These are phyloP conservation scores for Rosellinia necatrix DNA, from an alignment of 2,329 filamentous ascomycete species.

Conservation along the genomic window DNA sequence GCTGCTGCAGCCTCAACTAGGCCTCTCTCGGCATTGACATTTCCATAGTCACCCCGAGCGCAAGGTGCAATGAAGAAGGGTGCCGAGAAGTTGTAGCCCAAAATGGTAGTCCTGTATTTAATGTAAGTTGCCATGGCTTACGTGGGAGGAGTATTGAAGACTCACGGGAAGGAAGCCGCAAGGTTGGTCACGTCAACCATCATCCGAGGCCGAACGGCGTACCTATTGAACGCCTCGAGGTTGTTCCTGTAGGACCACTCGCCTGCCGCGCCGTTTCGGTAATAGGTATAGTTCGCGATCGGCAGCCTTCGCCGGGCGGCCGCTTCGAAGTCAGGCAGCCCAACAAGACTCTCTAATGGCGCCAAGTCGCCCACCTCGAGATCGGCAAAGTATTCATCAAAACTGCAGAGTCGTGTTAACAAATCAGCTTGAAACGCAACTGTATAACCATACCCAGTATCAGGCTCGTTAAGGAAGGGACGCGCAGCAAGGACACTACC, in stretches of 20 bases:
- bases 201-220: slow-evolving; percentile 52
- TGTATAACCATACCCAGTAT: slow-evolving; percentile 42
- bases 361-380: slow-evolving; percentile 45
- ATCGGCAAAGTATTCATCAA: slow-evolving; percentile 45
- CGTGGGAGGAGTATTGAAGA: background rate
- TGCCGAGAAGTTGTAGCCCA: slow-evolving; percentile 49
- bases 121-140: slow-evolving; percentile 23
- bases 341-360: slow-evolving; percentile 49
- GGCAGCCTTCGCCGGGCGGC: slow-evolving; percentile 55
- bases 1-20: slow-evolving; percentile 47
- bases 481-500: slow-evolving; percentile 48
- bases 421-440: background rate
- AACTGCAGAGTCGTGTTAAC: slow-evolving; percentile 33
- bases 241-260: slow-evolving; percentile 63
- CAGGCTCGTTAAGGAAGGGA: slow-evolving; percentile 51
- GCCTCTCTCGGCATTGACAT: slow-evolving; percentile 45
- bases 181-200: slow-evolving; percentile 55
- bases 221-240: slow-evolving; percentile 57
- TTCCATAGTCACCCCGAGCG: slow-evolving; percentile 45
- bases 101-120: slow-evolving; percentile 43
- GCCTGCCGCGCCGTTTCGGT: slow-evolving; percentile 59
- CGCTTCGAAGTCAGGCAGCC: slow-evolving; percentile 59
- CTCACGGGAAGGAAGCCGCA: slow-evolving; percentile 43
- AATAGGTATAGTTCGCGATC: slow-evolving; percentile 57
- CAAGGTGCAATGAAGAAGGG: slow-evolving; percentile 51